Percentiles rank a stretch among this genome's conserved stretches.
Conservation (phyloP, 129 eudicot genomes). For the Lonicera japonica region DNA sequence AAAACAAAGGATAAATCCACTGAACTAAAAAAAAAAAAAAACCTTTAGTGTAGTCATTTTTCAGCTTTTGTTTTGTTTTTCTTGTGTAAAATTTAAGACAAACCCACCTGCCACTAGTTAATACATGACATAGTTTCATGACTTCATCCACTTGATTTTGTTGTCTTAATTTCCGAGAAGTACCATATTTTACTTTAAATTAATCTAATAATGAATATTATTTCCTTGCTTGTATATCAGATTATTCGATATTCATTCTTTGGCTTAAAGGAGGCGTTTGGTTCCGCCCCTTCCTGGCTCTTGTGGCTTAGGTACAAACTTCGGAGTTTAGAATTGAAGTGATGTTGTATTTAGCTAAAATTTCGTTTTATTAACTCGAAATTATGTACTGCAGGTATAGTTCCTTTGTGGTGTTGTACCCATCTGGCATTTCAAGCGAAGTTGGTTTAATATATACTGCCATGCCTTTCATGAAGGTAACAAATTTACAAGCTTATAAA, state of each 20-base stretch:
- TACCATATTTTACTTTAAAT: not conserved
- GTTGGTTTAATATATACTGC: slow-evolving; percentile 65
- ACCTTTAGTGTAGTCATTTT: not conserved
- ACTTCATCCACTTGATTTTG: not conserved
- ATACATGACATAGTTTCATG: not conserved
- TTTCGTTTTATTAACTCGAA: not conserved
- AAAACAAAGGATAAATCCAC: too few relatives aligned
- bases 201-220: not conserved
- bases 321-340: slow-evolving; percentile 3
- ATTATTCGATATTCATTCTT: slow-evolving; percentile 87
- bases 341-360: slow-evolving; percentile 3
- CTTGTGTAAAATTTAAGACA: not conserved
- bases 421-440: slow-evolving; percentile 84
- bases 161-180: not conserved
- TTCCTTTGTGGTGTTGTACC: slow-evolving; percentile 80
- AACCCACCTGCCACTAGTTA: too few relatives aligned
- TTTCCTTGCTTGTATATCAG: slow-evolving; percentile 21
- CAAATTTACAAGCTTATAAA: not conserved
- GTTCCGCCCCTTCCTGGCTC: slow-evolving; percentile 79
- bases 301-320: slow-evolving; percentile 77
- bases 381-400: slow-evolving; percentile 63
- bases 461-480: slow-evolving; percentile 75
- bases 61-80: not conserved
- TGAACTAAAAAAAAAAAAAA: not conserved
- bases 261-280: slow-evolving; percentile 83